Base-by-base conservation (phyloP, 1,139 yeast species). In the Debaryomyces coudertii region DNA sequence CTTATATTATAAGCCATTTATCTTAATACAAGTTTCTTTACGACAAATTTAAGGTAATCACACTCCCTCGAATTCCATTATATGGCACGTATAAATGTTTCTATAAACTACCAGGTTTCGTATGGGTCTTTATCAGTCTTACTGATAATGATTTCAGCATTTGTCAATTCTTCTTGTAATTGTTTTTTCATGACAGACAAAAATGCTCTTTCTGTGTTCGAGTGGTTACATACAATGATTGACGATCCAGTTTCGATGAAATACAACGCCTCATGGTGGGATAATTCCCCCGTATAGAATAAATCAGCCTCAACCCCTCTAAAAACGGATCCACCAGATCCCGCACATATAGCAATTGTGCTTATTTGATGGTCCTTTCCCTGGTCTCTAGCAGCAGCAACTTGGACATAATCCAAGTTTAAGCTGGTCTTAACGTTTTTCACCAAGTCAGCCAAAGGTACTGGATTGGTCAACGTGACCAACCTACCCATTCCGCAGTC, bases 191-290 rank as follows among this genome's bases (percentile, higher is more conserved):
- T 59, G 1, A 63, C 69, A 43, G 53, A 51, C 54, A 93, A 70
- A 57, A 85, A 93, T 0, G 96, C 96, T 46, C 99, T 75, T 65
- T 95, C 99, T 0, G 97, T 89, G 60, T 93, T 92, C 16, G 95
- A 80, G 59, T 95, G 99, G 54, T 92, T 92, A 56, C 96, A 87
- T 2, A 82, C 79, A 43, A 93, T 75, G 2, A 90, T 90, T 8
- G 83, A 73, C 9, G 82, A 73, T 0, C 96, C 97, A n/a, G 69
- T 61, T 55, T 92, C 98, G 40, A 77, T 79, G 50, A 85, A 75
- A 52, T 68, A 80, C 33, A 95, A 73, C 4, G 88, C 86, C 62
- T 93, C 97, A 60, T 95, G 99, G 60, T 93, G 99, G 15, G 96
- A 85, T 52, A 95, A 69, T 61, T 95, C 99, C 1, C 99, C 99